Conservation (phyloP, 1,284 basidiomycete species). For the Malassezia cuniculi region DNA sequence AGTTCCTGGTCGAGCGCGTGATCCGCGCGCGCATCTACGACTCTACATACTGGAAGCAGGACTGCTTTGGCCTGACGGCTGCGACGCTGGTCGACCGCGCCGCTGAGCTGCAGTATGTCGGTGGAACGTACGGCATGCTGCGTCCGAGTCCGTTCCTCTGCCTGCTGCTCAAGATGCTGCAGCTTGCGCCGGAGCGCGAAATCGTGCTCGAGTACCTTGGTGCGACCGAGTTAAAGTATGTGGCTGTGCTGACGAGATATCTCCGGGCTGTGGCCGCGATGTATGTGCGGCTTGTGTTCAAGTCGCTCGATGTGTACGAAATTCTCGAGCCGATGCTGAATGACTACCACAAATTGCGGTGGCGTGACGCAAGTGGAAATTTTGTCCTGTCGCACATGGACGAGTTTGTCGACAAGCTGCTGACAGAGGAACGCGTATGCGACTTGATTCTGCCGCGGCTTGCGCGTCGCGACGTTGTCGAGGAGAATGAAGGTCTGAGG, state of each 20-base stretch:
- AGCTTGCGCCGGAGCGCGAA: slow-evolving; percentile 93
- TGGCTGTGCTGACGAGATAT: slow-evolving; percentile 54
- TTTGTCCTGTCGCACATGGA: slow-evolving; percentile 72
- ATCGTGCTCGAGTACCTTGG: slow-evolving; percentile 80
- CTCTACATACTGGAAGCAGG: slow-evolving; percentile 85
- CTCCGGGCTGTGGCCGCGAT: slow-evolving; percentile 81
- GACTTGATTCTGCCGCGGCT: slow-evolving; percentile 89
- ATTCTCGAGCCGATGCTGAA: slow-evolving; percentile 83
- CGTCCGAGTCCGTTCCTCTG: slow-evolving; percentile 55
- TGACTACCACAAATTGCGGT: slow-evolving; percentile 80
- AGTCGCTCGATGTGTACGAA: slow-evolving; percentile 76
- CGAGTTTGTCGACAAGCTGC: slow-evolving; percentile 73
- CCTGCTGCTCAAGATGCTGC: slow-evolving; percentile 79
- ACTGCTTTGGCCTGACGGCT: slow-evolving; percentile 51
- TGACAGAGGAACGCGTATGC: slow-evolving; percentile 82
- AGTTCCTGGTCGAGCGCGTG: slow-evolving; percentile 93
- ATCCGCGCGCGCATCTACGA: slow-evolving; percentile 94
- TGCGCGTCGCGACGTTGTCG: slow-evolving; percentile 69
- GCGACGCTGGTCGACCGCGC: slow-evolving; percentile 87
- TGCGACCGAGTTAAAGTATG: slow-evolving; percentile 90
- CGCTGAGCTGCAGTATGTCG: slow-evolving; percentile 66
- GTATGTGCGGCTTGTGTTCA: slow-evolving; percentile 89
- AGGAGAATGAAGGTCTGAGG: slow-evolving; percentile 75
- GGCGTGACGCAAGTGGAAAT: slow-evolving; percentile 58
- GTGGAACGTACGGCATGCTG: slow-evolving; percentile 53